A percentile compares a stretch with the other conserved stretches of the same genome.
phyloP scores from a whole-genome alignment of 331 rosid genomes.

The Arachis monticola region DNA sequence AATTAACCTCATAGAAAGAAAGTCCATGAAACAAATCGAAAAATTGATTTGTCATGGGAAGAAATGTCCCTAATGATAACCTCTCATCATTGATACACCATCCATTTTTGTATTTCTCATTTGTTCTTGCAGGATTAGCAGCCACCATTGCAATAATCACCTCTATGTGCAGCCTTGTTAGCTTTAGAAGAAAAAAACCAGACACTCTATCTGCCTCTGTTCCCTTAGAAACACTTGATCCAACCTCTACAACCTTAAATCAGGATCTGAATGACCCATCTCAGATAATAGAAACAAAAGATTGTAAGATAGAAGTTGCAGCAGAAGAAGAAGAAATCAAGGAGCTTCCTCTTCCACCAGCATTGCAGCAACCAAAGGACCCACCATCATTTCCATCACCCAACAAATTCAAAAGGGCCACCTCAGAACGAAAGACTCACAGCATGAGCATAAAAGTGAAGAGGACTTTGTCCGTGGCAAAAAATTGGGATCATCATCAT shows the following conservation, averaged over 20 bases:
- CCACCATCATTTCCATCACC: background rate
- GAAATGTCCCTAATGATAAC: slow-evolving; percentile 58
- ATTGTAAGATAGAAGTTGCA: slow-evolving; percentile 12
- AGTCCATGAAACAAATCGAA: background rate
- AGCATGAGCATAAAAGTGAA: slow-evolving; percentile 62
- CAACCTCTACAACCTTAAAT: too few species aligned
- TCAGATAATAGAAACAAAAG: background rate
- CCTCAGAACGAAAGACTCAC: slow-evolving; percentile 52
- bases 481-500: slow-evolving; percentile 32
- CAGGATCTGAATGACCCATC: background rate
- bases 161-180: slow-evolving; percentile 50
- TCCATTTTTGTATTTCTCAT: slow-evolving; percentile 49
- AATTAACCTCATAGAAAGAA: slow-evolving; percentile 10
- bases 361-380: slow-evolving; percentile 45
- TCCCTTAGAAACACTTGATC: slow-evolving; percentile 1
- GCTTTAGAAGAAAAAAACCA: slow-evolving; percentile 43
- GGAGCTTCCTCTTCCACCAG: slow-evolving; percentile 68
- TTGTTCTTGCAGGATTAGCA: slow-evolving; percentile 54
- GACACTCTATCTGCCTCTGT: background rate
- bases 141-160: slow-evolving; percentile 64
- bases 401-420: slow-evolving; percentile 41
- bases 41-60: slow-evolving; percentile 56
- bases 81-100: slow-evolving; percentile 45
- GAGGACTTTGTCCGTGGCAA: slow-evolving; percentile 59
- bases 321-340: slow-evolving; percentile 12